These are phyloP conservation scores for Tricholoma terreum DNA, from an alignment of 768 basidiomycete genomes.

Conservation along the genomic window DNA sequence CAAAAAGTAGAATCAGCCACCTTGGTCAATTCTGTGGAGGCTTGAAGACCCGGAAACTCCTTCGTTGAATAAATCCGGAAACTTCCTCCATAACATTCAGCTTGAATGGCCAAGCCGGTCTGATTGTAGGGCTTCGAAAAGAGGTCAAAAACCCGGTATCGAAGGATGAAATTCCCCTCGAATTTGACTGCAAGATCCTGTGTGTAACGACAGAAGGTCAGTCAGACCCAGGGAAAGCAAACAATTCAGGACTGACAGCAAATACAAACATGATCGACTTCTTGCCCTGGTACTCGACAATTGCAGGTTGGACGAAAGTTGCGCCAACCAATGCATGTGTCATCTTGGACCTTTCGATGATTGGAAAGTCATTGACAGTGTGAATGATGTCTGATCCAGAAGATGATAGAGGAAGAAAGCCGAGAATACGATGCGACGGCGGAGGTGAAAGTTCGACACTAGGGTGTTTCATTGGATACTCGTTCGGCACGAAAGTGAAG, in stretches of 20 bases:
- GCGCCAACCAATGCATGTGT: slow-evolving; percentile 56
- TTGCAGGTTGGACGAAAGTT: slow-evolving; percentile 55
- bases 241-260: slow-evolving; percentile 38
- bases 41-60: slow-evolving; percentile 63
- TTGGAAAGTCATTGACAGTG: slow-evolving; percentile 35
- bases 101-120: slow-evolving; percentile 47
- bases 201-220: background rate
- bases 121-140: slow-evolving; percentile 36
- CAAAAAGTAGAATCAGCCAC: slow-evolving; percentile 28
- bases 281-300: slow-evolving; percentile 55
- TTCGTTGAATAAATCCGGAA: slow-evolving; percentile 72
- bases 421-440: slow-evolving; percentile 1
- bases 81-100: slow-evolving; percentile 60
- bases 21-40: slow-evolving; percentile 68
- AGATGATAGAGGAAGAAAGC: slow-evolving; percentile 6
- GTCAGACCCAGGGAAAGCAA: slow-evolving; percentile 3
- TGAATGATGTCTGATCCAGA: slow-evolving; percentile 39
- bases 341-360: slow-evolving; percentile 49
- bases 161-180: slow-evolving; percentile 63
- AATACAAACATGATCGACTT: slow-evolving; percentile 63
- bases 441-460: slow-evolving; percentile 7
- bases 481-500: background rate
- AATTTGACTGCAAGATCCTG: slow-evolving; percentile 70
- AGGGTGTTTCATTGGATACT: slow-evolving; percentile 1
- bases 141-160: slow-evolving; percentile 66